Conservation (phyloP, 116 monocot genomes). For the Posidonia oceanica region DNA sequence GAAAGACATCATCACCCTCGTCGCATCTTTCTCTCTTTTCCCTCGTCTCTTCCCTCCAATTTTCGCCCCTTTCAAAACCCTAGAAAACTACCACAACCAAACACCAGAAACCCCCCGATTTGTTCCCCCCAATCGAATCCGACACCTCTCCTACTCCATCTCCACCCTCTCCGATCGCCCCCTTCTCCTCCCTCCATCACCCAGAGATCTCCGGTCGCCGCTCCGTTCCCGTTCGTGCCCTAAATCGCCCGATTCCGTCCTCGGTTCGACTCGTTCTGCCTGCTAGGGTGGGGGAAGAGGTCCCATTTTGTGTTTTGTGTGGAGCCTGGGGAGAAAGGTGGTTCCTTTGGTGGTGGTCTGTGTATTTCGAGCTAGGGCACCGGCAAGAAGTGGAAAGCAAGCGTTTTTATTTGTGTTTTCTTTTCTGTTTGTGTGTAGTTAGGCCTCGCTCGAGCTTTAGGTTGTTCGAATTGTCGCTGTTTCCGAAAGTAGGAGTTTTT, state of each 20-base stretch:
- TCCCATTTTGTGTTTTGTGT: not conserved
- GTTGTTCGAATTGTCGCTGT: no score
- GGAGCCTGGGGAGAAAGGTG: not conserved
- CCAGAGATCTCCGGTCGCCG: not conserved
- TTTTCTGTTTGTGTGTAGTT: no score
- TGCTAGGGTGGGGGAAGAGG: not conserved
- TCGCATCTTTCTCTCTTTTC: not conserved
- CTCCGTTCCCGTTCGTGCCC: conserved; percentile 2
- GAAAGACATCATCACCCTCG: not conserved
- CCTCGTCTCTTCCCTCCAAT: conserved; percentile 18
- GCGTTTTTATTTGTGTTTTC: not conserved
- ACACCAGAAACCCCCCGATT: not conserved
- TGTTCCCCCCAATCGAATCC: not conserved
- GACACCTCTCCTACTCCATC: not conserved
- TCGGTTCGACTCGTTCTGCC: not conserved
- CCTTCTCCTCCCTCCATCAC: not conserved
- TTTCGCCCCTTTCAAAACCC: conserved; percentile 28
- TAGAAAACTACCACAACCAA: not conserved
- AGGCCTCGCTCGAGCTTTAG: no score
- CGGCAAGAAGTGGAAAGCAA: not conserved
- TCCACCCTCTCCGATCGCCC: not conserved
- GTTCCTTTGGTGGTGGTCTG: not conserved
- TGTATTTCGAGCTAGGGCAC: conserved; percentile 4
- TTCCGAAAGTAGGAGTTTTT: no score
- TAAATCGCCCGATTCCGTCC: conserved; percentile 9